These are phyloP conservation scores for Hanseniaspora jakobsenii DNA, from an alignment of 805 yeast genomes.

Conservation along the genomic window DNA sequence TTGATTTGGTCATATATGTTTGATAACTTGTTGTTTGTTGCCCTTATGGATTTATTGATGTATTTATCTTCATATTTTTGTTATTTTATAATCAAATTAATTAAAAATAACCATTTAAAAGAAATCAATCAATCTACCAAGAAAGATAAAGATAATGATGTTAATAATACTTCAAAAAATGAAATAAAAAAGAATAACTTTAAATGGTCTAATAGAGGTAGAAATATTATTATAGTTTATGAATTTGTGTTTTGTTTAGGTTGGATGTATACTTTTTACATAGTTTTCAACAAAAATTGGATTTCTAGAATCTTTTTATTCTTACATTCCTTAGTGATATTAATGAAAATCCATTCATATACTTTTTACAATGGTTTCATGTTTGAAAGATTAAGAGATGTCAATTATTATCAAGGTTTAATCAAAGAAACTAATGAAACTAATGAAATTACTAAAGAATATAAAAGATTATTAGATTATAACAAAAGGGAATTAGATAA, in stretches of 20 bases:
- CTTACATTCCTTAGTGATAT: constrained; percentile 68
- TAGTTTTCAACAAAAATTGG: constrained; percentile 56
- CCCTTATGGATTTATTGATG: constrained; percentile 61
- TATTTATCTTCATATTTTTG: constrained; percentile 50
- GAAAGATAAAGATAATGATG: too few species aligned
- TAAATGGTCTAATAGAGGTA: constrained; percentile 55
- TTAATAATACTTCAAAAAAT: too few species aligned
- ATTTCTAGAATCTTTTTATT: constrained; percentile 75
- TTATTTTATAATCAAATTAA: constrained; percentile 46
- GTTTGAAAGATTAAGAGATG: constrained; percentile 41
- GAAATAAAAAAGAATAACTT: too few species aligned
- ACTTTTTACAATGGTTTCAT: constrained; percentile 85
- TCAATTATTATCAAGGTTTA: constrained; percentile 20
- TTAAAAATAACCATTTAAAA: constrained; percentile 37
- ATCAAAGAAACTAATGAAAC: too few species aligned
- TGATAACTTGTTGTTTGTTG: constrained; percentile 55
- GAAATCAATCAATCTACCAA: too few species aligned
- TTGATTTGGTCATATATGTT: constrained; percentile 47
- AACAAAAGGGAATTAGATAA: constrained; percentile 59
- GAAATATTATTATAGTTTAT: constrained; percentile 44
- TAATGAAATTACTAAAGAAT: too few species aligned
- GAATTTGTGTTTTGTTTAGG: constrained; percentile 44
- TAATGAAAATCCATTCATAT: constrained; percentile 94
- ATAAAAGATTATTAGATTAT: constrained; percentile 45
- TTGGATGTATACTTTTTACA: constrained; percentile 47